Evolutionary conservation across 2,329 filamentous ascomycete species (phyloP).

Genomic region (Calonectria honghensis): DNA sequence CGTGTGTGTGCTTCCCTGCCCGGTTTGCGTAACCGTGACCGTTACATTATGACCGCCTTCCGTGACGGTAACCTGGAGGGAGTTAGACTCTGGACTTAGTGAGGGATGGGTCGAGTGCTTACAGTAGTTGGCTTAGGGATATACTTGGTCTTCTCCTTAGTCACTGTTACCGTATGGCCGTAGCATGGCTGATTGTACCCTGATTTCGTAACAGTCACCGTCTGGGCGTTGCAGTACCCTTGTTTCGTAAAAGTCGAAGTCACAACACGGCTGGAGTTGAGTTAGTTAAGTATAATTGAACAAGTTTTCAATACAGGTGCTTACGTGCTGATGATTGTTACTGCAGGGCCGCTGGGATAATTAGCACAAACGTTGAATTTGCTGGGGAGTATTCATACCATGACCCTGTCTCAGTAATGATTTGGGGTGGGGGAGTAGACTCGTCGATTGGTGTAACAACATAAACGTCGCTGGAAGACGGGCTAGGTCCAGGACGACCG

Average conservation of each 20-base stretch:
- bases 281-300: conserved; percentile 8
- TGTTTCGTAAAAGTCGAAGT: not conserved
- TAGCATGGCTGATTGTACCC: not conserved
- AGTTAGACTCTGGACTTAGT: not conserved
- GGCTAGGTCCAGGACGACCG: too few species aligned
- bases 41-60: not conserved
- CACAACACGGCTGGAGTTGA: not conserved
- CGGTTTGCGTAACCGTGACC: not conserved
- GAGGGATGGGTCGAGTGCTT: not conserved
- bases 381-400: conserved; percentile 21
- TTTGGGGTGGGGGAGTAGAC: not conserved
- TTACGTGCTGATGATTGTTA: conserved; percentile 32
- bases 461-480: too few species aligned
- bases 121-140: conserved; percentile 7
- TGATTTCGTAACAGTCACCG: not conserved
- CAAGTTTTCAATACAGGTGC: not conserved
- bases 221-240: not conserved
- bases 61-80: not conserved
- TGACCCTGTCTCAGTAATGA: not conserved
- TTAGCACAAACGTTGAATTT: not conserved
- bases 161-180: not conserved
- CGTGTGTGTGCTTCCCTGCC: not conserved
- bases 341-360: not conserved
- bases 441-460: too few species aligned
- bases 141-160: not conserved